Evolutionary conservation across 179 eudicot species (phyloP), one percentile per base, ranked within the genome.

Genomic region (Sideroxylon spinosum): DNA sequence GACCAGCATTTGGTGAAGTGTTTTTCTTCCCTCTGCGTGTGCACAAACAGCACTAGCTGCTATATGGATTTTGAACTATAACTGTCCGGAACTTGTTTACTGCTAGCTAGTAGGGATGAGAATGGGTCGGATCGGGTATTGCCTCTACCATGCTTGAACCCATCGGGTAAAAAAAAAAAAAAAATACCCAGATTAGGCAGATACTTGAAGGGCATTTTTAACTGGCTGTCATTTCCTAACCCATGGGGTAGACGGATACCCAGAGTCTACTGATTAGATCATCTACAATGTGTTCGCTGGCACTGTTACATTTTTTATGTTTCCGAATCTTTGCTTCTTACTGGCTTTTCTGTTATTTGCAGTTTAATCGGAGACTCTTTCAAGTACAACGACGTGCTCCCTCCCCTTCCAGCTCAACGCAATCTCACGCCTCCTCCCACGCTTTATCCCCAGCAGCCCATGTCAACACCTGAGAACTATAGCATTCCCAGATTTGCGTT

Each of bases 331-430:
- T 52, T n/a, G 44, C 64, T 11, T 64, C n/a, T 76, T 53, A 8
- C 16, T 49, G 3, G 9, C 28, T 53, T 65, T 76, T 75, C 62
- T 72, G 75, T 55, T 59, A 1, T n/a, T 76, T 76, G 78, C 89
- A 86, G 91, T 65, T 78, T 32, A n/a, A 53, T 76, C 1, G 86
- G 82, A 8, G 91, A 94, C 78, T 84, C 90, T 14, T 91, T 92
- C 89, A 91, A 90, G 84, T 90, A 91, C 86, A 91, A 91, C 86
- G 90, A 91, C 66, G 86, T 85, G 50, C 92, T 90, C 63, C 99
- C 97, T 62, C 99, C 99, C 23, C 86, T 95, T 53, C 98, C 98
- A 25, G 99, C 98, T 76, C 99, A 95, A 78, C 98, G 90, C 76
- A 89, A 89, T 82, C 92, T 93, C 75, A 91, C 95, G 14, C 99